Evolutionary conservation across 345 rosid species (phyloP).

Genomic region (Aquilaria sinensis): DNA sequence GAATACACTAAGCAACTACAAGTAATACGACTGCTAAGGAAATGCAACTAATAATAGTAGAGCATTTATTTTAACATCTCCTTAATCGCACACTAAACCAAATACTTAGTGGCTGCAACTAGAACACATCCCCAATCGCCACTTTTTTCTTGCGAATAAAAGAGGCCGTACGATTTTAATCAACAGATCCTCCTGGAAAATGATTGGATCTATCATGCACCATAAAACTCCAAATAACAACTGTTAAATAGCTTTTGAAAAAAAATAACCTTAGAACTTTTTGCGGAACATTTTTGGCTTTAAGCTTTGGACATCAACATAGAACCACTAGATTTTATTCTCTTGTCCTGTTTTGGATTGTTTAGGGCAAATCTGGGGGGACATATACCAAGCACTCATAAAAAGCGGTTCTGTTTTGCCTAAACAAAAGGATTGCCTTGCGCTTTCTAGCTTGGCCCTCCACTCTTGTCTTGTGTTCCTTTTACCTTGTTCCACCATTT

Average conservation of each 20-base stretch:
- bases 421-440: constrained; percentile 14
- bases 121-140: too few relatives aligned
- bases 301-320: background rate
- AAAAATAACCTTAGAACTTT: background rate
- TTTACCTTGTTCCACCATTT: too few relatives aligned
- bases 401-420: constrained; percentile 8
- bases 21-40: too few relatives aligned
- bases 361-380: constrained; percentile 1
- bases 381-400: background rate
- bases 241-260: background rate
- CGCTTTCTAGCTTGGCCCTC: constrained; percentile 43
- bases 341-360: background rate
- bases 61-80: too few relatives aligned
- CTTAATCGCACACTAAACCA: too few relatives aligned
- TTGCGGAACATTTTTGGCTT: constrained; percentile 4
- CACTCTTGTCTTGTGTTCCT: constrained; percentile 29
- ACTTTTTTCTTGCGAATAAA: too few relatives aligned
- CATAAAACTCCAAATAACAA: background rate
- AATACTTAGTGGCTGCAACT: too few relatives aligned
- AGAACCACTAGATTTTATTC: background rate
- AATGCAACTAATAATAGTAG: too few relatives aligned
- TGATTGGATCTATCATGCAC: too few relatives aligned
- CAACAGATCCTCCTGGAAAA: too few relatives aligned
- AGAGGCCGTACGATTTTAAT: too few relatives aligned
- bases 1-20: too few relatives aligned